Percentiles rank a stretch among this genome's conserved stretches.
Conservation (phyloP, 2,329 filamentous ascomycete species). For the Chaetomium strumarium region DNA sequence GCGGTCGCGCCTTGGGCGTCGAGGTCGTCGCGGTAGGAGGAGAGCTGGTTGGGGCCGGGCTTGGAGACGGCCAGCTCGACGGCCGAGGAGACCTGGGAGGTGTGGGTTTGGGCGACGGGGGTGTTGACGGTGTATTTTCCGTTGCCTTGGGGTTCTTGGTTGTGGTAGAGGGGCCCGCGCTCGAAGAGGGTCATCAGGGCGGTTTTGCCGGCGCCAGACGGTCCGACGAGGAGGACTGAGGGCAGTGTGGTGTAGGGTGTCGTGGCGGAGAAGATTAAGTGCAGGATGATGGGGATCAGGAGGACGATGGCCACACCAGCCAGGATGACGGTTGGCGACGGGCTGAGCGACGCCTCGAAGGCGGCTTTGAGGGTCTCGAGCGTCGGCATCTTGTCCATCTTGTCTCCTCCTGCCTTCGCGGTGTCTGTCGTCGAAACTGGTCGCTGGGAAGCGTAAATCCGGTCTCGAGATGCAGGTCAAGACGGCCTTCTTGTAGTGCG, state of each 20-base stretch:
- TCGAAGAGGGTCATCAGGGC: conserved; percentile 71
- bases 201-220: conserved; percentile 81
- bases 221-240: conserved; percentile 74
- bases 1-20: conserved; percentile 50
- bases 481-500: conserved; percentile 8
- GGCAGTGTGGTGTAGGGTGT: conserved; percentile 63
- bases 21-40: conserved; percentile 48
- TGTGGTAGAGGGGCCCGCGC: conserved; percentile 36
- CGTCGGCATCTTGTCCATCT: conserved; percentile 11
- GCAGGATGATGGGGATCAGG: conserved; percentile 68
- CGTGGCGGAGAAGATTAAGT: conserved; percentile 64
- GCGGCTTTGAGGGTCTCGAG: conserved; percentile 27
- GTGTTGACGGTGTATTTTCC: conserved; percentile 24
- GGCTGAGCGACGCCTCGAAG: conserved; percentile 51
- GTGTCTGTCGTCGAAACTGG: neutral
- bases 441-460: neutral
- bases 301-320: conserved; percentile 67
- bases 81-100: conserved; percentile 44
- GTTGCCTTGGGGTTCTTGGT: conserved; percentile 20
- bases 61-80: conserved; percentile 52
- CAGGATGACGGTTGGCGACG: conserved; percentile 56
- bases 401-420: neutral
- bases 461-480: conserved; percentile 1
- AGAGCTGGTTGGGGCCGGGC: conserved; percentile 30
- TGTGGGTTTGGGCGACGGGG: conserved; percentile 42